Evolutionary conservation across 2,329 filamentous ascomycete species (phyloP).

Genomic region (Fusarium aywerte): DNA sequence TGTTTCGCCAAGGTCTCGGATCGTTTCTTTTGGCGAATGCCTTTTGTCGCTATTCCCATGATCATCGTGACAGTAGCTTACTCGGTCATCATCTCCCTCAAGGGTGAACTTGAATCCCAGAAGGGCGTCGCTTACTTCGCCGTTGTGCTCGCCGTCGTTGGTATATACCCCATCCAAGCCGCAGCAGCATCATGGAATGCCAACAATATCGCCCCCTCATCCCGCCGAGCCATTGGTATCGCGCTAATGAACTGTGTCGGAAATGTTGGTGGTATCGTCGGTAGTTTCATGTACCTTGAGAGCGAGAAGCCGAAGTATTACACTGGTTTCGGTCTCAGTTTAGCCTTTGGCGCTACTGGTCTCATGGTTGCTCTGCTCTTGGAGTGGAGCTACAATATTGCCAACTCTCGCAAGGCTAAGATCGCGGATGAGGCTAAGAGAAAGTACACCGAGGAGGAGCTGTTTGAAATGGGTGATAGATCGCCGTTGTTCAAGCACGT

Average conservation of each 20-base stretch:
- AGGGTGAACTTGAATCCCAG: slow-evolving; percentile 32
- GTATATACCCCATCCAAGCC: slow-evolving; percentile 41
- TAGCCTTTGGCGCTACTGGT: slow-evolving; percentile 48
- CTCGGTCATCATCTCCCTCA: slow-evolving; percentile 37
- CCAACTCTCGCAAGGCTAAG: slow-evolving; percentile 45
- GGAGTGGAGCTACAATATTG: slow-evolving; percentile 48
- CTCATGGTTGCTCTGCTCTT: slow-evolving; percentile 48
- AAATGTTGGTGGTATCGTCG: slow-evolving; percentile 46
- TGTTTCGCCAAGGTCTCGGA: slow-evolving; percentile 73
- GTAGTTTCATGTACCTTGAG: slow-evolving; percentile 47
- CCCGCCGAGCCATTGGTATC: slow-evolving; percentile 50
- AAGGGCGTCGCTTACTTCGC: slow-evolving; percentile 38
- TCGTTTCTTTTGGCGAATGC: slow-evolving; percentile 58
- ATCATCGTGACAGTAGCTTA: slow-evolving; percentile 36
- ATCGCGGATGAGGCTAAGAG: slow-evolving; percentile 45
- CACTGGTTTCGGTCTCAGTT: slow-evolving; percentile 52
- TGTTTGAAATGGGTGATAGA: slow-evolving; percentile 49
- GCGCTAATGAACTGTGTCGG: slow-evolving; percentile 48
- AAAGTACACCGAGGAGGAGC: slow-evolving; percentile 48
- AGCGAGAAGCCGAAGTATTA: slow-evolving; percentile 61
- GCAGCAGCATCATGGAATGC: slow-evolving; percentile 42
- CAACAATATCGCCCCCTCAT: slow-evolving; percentile 41
- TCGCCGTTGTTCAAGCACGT: slow-evolving; percentile 50
- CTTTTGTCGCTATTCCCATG: slow-evolving; percentile 40
- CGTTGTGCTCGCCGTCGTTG: slow-evolving; percentile 35